Evolutionary conservation across 208 protist genomes (phyloP), one percentile per base, ranked within the genome.

Genomic region (Trypanosoma conorhini): DNA sequence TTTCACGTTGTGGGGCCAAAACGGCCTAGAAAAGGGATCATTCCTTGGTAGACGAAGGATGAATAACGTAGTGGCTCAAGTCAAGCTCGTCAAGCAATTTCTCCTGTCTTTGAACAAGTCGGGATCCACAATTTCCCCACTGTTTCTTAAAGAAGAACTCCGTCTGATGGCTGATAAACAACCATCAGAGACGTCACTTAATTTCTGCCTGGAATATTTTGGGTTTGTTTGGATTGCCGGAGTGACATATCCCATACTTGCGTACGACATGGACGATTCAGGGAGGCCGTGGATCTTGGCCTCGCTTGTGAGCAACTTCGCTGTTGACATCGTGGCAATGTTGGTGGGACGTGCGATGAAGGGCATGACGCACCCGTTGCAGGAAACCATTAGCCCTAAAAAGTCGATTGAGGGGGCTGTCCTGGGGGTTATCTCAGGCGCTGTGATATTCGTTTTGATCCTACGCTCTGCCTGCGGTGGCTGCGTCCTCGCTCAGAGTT

Each of bases 391-490:
- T 54, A 95, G 88, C 66, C 93, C 93, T n/a, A 94, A 96, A 75
- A 97, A 97, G 62, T 95, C 91, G 1, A 46, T 92, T 7, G 93
- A 96, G 57, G 93, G 91, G 15, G 93, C 86, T 9, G 67, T 94
- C 35, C 80, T 79, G 5, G 91, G 91, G 30, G 74, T 93, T 24
- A 19, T 93, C 24, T 58, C 75, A 22, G 90, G 85, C 62, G 74
- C 78, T 2, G 40, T 92, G 24, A 72, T 67, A 42, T 92, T 95
- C 75, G 59, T 79, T 0, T 70, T 61, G 80, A 59, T 79, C 60
- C 31, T 86, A 82, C 63, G 62, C 22, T 56, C 55, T 63, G 54
- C 31, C 77, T 52, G 58, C 79, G 66, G 63, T 8, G 31, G 60
- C 1, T 58, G 76, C 13, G 28, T 87, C 57, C 67, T 89, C 8